These are phyloP conservation scores for Ustilago crameri DNA, from an alignment of 1,284 basidiomycete species.

Conservation along the genomic window DNA sequence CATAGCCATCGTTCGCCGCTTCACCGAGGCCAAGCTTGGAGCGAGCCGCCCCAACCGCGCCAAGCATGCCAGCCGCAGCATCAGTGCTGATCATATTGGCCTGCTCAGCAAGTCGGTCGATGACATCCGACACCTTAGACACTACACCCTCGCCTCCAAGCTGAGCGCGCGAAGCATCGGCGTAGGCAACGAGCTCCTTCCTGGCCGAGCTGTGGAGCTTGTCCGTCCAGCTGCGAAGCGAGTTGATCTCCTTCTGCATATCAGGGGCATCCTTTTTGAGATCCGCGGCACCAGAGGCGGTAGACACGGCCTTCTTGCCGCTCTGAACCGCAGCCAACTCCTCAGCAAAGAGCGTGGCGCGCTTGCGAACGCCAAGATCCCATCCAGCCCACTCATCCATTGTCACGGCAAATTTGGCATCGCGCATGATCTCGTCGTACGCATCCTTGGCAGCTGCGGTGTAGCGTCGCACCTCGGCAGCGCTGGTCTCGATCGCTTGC, in stretches of 20 bases:
- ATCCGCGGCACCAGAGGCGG: slow-evolving; percentile 33
- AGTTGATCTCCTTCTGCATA: slow-evolving; percentile 44
- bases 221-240: slow-evolving; percentile 27
- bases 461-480: slow-evolving; percentile 54
- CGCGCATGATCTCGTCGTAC: slow-evolving; percentile 56
- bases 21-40: slow-evolving; percentile 42
- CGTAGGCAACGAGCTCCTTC: slow-evolving; percentile 47
- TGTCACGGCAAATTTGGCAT: slow-evolving; percentile 58
- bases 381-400: slow-evolving; percentile 63
- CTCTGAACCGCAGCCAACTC: slow-evolving; percentile 49
- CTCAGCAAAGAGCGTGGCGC: slow-evolving; percentile 38
- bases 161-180: slow-evolving; percentile 32
- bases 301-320: slow-evolving; percentile 31
- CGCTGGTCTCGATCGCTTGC: slow-evolving; percentile 48
- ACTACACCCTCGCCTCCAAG: slow-evolving; percentile 48
- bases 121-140: slow-evolving; percentile 41
- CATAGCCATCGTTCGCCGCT: slow-evolving; percentile 19
- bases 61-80: slow-evolving; percentile 49
- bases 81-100: slow-evolving; percentile 47
- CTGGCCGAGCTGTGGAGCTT: slow-evolving; percentile 50
- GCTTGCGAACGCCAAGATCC: slow-evolving; percentile 56
- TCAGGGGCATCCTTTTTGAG: slow-evolving; percentile 41
- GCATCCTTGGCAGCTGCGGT: slow-evolving; percentile 43
- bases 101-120: slow-evolving; percentile 46
- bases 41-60: slow-evolving; percentile 41